phyloP scores from a whole-genome alignment of 371 early-diverging fungal species.

The Mortierella sp. region DNA sequence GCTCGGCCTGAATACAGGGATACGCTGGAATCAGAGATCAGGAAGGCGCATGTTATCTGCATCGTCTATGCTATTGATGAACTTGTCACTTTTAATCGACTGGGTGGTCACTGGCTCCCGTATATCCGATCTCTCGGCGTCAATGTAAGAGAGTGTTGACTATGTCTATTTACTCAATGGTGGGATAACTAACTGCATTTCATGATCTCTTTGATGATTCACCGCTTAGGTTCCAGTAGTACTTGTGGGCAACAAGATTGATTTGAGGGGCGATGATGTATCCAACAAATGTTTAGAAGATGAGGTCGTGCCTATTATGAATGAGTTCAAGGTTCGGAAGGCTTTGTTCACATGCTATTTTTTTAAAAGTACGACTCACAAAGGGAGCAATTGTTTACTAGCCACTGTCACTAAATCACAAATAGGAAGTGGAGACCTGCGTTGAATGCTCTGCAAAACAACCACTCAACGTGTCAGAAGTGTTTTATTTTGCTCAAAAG shows the following conservation, averaged over 20 bases:
- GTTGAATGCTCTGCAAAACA: conserved; percentile 98
- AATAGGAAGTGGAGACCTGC: conserved; percentile 96
- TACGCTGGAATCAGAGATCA: conserved; percentile 89
- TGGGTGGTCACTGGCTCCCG: conserved; percentile 93
- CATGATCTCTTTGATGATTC: background rate
- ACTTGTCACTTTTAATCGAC: conserved; percentile 83
- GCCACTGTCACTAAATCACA: background rate
- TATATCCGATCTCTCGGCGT: conserved; percentile 90
- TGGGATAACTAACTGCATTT: background rate
- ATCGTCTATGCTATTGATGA: conserved; percentile 94
- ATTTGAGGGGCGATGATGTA: conserved; percentile 85
- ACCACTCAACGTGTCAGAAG: conserved; percentile 94
- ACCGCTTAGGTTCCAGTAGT: conserved; percentile 87
- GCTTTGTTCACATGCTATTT: background rate
- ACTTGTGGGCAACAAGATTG: conserved; percentile 97
- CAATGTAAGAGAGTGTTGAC: conserved; percentile 82
- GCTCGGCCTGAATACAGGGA: conserved; percentile 90
- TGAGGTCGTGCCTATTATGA: conserved; percentile 96
- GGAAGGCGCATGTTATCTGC: conserved; percentile 96
- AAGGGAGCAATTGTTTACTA: background rate
- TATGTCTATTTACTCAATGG: background rate
- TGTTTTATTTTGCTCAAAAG: conserved; percentile 99
- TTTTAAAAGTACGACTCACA: background rate
- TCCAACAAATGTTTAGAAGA: conserved; percentile 88
- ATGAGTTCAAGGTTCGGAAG: conserved; percentile 87